Evolutionary conservation across 1,139 yeast species (phyloP).

Genomic region (Yamadazyma conglobata): DNA sequence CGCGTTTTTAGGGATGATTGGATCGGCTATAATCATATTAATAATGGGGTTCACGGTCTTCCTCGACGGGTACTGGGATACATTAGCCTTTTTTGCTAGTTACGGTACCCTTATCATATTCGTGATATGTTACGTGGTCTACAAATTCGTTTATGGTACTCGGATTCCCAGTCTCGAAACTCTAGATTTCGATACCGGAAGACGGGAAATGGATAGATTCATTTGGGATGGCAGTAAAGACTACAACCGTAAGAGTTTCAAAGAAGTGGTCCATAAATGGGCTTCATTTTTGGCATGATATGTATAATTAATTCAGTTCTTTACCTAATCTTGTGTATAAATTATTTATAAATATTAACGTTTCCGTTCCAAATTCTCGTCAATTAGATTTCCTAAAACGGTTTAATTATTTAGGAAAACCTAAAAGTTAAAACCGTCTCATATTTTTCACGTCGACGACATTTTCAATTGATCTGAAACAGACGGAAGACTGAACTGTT

Average conservation of each 20-base stretch:
- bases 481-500: too few species aligned
- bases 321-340: too few species aligned
- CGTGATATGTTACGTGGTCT: constrained; percentile 49
- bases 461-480: too few species aligned
- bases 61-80: constrained; percentile 57
- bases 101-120: constrained; percentile 64
- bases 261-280: constrained; percentile 35
- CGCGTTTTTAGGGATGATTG: constrained; percentile 64
- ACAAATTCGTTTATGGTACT: constrained; percentile 54
- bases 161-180: constrained; percentile 59
- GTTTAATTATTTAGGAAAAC: constrained; percentile 9
- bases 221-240: constrained; percentile 67
- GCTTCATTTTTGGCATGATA: constrained; percentile 33
- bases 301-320: too few species aligned
- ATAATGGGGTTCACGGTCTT: constrained; percentile 73
- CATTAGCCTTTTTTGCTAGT: constrained; percentile 61
- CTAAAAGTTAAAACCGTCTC: too few species aligned
- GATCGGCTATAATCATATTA: constrained; percentile 52
- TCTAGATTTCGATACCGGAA: constrained; percentile 72
- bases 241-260: constrained; percentile 33
- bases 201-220: constrained; percentile 68
- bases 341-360: too few species aligned
- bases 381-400: constrained; percentile 16
- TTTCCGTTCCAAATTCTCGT: too few species aligned
- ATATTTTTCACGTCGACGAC: constrained; percentile 4